These are phyloP conservation scores for Metarhizium brunneum DNA, from an alignment of 2,329 filamentous ascomycete genomes.

Conservation along the genomic window DNA sequence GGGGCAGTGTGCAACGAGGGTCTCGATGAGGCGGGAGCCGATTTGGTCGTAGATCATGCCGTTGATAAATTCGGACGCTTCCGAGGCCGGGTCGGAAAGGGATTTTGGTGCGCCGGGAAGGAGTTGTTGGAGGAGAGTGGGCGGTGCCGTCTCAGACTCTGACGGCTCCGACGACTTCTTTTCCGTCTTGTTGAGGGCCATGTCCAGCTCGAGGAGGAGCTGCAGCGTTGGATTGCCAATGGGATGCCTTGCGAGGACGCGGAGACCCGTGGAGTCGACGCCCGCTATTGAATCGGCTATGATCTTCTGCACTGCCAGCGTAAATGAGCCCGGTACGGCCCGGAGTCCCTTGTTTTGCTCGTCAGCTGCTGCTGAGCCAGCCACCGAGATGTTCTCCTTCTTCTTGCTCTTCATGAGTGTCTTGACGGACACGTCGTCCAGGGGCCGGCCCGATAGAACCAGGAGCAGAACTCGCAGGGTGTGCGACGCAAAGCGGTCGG, in stretches of 20 bases:
- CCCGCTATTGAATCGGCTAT: conserved; percentile 66
- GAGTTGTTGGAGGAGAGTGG: conserved; percentile 60
- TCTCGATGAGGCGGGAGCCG: conserved; percentile 83
- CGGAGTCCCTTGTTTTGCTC: conserved; percentile 35
- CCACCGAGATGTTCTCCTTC: conserved; percentile 72
- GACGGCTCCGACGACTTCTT: conserved; percentile 18
- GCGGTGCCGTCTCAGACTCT: conserved; percentile 16
- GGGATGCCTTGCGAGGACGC: conserved; percentile 77
- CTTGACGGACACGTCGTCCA: conserved; percentile 60
- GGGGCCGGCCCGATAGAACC: conserved; percentile 72
- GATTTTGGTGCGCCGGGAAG: conserved; percentile 67
- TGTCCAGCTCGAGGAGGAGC: conserved; percentile 77
- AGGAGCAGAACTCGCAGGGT: conserved; percentile 77
- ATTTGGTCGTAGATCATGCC: conserved; percentile 83
- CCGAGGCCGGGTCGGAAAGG: conserved; percentile 62
- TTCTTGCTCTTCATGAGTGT: conserved; percentile 82
- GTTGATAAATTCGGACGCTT: conserved; percentile 69
- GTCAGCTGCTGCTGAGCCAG: conserved; percentile 40
- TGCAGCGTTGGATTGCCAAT: conserved; percentile 92
- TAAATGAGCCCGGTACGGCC: conserved; percentile 71
- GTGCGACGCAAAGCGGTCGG: conserved; percentile 84
- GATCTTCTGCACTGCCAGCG: conserved; percentile 68
- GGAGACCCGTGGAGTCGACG: conserved; percentile 70
- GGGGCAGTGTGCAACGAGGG: conserved; percentile 68
- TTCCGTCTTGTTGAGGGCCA: conserved; percentile 53